Conservation (phyloP, 1,139 yeast genomes). For the Diutina siamensis region DNA sequence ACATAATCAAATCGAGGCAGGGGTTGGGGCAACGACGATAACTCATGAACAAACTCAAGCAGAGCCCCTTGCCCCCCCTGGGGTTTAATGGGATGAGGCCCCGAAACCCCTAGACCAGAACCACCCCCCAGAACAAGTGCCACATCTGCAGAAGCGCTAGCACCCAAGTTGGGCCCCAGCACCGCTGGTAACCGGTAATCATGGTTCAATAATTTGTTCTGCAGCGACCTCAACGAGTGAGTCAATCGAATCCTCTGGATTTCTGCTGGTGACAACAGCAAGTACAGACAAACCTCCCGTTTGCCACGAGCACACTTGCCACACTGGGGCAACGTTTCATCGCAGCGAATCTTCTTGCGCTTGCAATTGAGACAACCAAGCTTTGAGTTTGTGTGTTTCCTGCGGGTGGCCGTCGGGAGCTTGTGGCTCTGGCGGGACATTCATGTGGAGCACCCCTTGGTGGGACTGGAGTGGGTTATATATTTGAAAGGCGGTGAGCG, state of each 20-base stretch:
- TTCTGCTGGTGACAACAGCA: conserved; percentile 16
- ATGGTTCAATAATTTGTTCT: conserved; percentile 18
- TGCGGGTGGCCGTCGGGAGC: conserved; percentile 13
- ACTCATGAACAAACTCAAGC: conserved; percentile 1
- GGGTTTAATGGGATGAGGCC: no score
- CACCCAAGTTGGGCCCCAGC: no score
- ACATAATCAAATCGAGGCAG: neutral
- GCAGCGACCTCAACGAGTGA: conserved; percentile 20
- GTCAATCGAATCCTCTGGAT: conserved; percentile 18
- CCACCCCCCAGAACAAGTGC: no score
- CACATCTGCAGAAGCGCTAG: no score
- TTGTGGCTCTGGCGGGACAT: neutral
- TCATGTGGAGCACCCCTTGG: conserved; percentile 2
- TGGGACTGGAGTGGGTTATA: neutral
- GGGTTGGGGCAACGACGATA: neutral
- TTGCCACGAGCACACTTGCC: conserved; percentile 25
- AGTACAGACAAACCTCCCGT: conserved; percentile 23
- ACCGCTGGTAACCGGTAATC: conserved; percentile 20
- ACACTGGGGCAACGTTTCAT: conserved; percentile 33
- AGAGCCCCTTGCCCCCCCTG: neutral
- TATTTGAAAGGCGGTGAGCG: no score
- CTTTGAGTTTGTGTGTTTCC: conserved; percentile 32
- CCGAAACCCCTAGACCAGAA: no score
- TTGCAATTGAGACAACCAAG: conserved; percentile 35
- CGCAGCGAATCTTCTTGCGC: conserved; percentile 34